Conservation (phyloP, 2,329 filamentous ascomycete genomes). For the Mollisia scopiformis region DNA sequence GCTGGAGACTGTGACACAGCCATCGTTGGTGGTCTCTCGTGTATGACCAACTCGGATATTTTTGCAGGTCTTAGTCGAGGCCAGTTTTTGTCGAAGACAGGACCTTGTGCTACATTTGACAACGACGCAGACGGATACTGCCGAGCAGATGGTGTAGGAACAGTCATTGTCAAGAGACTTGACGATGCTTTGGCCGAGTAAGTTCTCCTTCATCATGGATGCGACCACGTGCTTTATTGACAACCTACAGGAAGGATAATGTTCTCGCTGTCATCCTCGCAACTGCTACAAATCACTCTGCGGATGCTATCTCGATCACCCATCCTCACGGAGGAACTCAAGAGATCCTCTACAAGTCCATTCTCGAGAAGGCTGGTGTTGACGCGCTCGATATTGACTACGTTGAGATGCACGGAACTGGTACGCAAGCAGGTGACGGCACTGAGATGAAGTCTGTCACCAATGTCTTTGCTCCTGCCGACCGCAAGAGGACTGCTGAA, state of each 20-base stretch:
- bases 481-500: slow-evolving; percentile 47
- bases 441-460: slow-evolving; percentile 82
- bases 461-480: slow-evolving; percentile 60
- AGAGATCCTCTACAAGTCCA: slow-evolving; percentile 69
- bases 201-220: not conserved
- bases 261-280: slow-evolving; percentile 64
- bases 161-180: slow-evolving; percentile 53
- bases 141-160: slow-evolving; percentile 51
- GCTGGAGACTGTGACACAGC: slow-evolving; percentile 36
- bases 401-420: slow-evolving; percentile 89
- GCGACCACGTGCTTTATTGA: not conserved
- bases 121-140: slow-evolving; percentile 56
- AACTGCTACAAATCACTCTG: slow-evolving; percentile 79
- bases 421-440: slow-evolving; percentile 82
- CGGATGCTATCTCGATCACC: slow-evolving; percentile 80
- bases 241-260: slow-evolving; percentile 41
- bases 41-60: slow-evolving; percentile 36
- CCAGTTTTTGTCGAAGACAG: slow-evolving; percentile 39
- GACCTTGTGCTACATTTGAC: slow-evolving; percentile 53
- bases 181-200: slow-evolving; percentile 51
- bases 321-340: slow-evolving; percentile 81
- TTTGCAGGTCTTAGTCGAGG: slow-evolving; percentile 36
- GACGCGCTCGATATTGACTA: slow-evolving; percentile 79
- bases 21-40: slow-evolving; percentile 34
- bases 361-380: slow-evolving; percentile 73